Base-by-base conservation (phyloP, 345 rosid genomes). In the Brassica carinata region DNA sequence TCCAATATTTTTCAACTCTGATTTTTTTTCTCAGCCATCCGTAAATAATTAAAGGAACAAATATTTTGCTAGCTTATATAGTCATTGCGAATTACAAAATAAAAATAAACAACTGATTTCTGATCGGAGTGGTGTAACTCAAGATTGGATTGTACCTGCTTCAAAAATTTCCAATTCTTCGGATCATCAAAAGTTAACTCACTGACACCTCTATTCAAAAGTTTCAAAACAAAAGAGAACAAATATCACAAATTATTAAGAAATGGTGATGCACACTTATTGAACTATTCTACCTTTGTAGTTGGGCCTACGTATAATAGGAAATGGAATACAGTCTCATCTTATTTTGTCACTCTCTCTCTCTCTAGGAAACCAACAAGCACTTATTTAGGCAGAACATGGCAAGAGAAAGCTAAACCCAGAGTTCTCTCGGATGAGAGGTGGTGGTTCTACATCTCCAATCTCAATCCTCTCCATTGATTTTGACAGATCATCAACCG, bases 371-470 rank as follows among this genome's bases (percentile, higher is more conserved):
- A 63, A 63, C 17, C 36, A 63, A 27, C 17, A 15, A 51, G 17
- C 18, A 5, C 17, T 51, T 51, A 51, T n/a, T 51, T 51, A 51
- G 58, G 2, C 17, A 51, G 58, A 5, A 51, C 58, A 51, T 0
- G 99, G 99, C 79, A 95, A 81, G 85, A 95, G 83, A 90, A 95
- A 95, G 82, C 95, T 90, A 82, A 95, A 95, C 72, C 95, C 95
- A 10, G 94, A 86, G 79, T 95, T 93, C 87, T 95, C 99, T 0
- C 84, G 86, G 74, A 95, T 91, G 11, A 93, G 88, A 27, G 94
- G 89, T 15, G 98, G 99, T 1, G 99, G 96, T 80, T 93, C 97
- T 5, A 95, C 85, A 83, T 95, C 98, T 1, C 87, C 71, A 15
- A 95, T 91, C 80, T 95, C 98, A 63, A 92, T 88, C 71, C 87